Evolutionary conservation across 257 asterid species (phyloP).

Genomic region (Sherardia arvensis): DNA sequence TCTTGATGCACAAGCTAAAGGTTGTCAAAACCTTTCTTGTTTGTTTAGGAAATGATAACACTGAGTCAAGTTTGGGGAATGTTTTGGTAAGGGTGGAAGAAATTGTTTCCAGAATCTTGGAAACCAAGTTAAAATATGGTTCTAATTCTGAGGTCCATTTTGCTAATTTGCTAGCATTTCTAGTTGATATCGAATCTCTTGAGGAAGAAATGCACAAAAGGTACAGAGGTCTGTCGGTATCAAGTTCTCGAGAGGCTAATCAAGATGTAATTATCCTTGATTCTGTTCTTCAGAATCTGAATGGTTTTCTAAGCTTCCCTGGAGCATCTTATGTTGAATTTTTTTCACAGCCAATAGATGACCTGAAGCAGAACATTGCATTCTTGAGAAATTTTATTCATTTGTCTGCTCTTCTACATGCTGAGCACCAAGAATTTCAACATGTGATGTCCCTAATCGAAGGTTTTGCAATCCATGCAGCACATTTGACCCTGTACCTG

Average conservation of each 20-base stretch:
- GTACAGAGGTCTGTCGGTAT: background rate
- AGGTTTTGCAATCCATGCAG: background rate
- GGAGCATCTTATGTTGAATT: background rate
- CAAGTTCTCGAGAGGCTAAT: background rate
- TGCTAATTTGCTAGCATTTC: background rate
- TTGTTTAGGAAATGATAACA: background rate
- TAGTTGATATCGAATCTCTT: background rate
- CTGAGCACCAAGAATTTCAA: background rate
- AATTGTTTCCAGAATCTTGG: background rate
- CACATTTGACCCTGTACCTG: background rate
- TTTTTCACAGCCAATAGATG: background rate
- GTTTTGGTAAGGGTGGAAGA: background rate
- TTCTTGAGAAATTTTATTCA: background rate
- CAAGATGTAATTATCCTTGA: background rate
- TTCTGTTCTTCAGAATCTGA: background rate
- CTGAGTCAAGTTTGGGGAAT: background rate
- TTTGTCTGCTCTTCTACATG: no score
- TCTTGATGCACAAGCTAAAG: background rate
- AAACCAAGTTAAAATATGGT: background rate
- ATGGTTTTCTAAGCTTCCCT: background rate
- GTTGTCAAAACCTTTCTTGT: background rate
- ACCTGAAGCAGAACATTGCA: background rate
- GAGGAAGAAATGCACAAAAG: background rate
- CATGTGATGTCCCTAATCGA: background rate
- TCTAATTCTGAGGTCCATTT: background rate